Evolutionary conservation across 116 monocot genomes (phyloP), one percentile per base, ranked within the genome.

Genomic region (Cymodocea nodosa): DNA sequence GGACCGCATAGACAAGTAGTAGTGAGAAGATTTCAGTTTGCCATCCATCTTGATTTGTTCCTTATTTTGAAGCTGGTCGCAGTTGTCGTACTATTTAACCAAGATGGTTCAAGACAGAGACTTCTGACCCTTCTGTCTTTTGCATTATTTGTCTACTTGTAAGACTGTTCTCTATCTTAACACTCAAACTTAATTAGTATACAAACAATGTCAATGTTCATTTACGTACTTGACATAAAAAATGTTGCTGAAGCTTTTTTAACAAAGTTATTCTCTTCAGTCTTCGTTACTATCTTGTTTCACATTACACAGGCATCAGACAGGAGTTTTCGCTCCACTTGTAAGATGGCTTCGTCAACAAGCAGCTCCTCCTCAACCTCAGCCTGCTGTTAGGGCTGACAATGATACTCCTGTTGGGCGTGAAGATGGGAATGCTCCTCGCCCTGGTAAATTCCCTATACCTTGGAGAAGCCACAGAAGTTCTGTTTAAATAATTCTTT

Each of bases 41-140:
- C 79, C 25, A 69, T 90, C 71, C 90, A 87, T 74, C 70, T 95
- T 36, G 90, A 95, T 68, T 68, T 90, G 69, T 75, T 76, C 69
- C 85, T 95, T 30, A 78, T 95, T 54, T 37, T 95, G 23, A 95
- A 95, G 76, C 72, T 97, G 60, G 80, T 84, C 25, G 88, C 85
- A 37, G 78, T 85, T 0, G 85, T 97, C 23, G 75, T 91, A 73
- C 69, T 97, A 37, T 85, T 97, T 55, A 78, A 83, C 63, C 97
- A 91, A 73, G 97, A 97, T 56, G 97, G 97, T 59, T 97, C 97
- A n/a, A 85, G 68, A 64, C 85, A 87, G 23, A 76, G 84, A 44
- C 72, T 87, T 20, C 60, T 97, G 52, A 70, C 83, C 51, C 84
- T 97, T 35, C 22, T 85, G 6, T 67, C 85, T 30, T 88, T 85